These are phyloP conservation scores for Pezicula neosporulosa DNA, from an alignment of 2,329 filamentous ascomycete species.

Conservation along the genomic window DNA sequence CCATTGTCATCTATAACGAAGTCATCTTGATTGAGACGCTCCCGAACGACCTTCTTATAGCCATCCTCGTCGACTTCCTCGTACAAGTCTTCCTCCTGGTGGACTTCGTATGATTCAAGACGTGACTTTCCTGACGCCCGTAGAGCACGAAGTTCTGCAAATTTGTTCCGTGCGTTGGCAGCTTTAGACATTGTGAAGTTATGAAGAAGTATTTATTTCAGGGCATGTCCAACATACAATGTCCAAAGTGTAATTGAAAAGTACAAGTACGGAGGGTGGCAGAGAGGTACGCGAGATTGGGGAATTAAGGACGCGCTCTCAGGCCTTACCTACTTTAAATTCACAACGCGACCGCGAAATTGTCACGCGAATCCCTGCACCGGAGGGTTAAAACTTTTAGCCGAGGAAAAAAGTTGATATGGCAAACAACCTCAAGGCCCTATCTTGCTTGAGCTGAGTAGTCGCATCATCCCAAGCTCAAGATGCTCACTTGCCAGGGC, in stretches of 20 bases:
- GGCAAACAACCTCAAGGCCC: no score
- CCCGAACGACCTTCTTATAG: constrained; percentile 93
- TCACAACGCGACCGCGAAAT: constrained; percentile 4
- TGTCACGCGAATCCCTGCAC: constrained; percentile 3
- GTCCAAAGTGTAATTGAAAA: background rate
- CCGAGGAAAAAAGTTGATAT: constrained; percentile 4
- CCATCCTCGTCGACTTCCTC: constrained; percentile 96
- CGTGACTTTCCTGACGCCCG: constrained; percentile 89
- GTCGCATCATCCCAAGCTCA: background rate
- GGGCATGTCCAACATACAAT: background rate
- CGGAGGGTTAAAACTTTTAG: background rate
- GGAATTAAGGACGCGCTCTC: background rate
- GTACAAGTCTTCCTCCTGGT: constrained; percentile 82
- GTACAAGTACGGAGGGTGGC: background rate
- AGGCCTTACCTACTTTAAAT: no score
- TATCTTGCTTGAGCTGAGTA: background rate
- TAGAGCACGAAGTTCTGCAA: constrained; percentile 79
- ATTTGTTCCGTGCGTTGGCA: constrained; percentile 37
- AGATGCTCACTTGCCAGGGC: constrained; percentile 24
- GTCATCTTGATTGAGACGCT: constrained; percentile 87
- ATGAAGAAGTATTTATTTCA: background rate
- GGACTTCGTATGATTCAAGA: constrained; percentile 80
- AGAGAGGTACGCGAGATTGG: constrained; percentile 4
- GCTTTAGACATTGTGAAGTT: constrained; percentile 28
- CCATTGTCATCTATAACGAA: constrained; percentile 99